These are phyloP conservation scores for Sparassis latifolia DNA, from an alignment of 1,284 basidiomycete genomes.

Conservation along the genomic window DNA sequence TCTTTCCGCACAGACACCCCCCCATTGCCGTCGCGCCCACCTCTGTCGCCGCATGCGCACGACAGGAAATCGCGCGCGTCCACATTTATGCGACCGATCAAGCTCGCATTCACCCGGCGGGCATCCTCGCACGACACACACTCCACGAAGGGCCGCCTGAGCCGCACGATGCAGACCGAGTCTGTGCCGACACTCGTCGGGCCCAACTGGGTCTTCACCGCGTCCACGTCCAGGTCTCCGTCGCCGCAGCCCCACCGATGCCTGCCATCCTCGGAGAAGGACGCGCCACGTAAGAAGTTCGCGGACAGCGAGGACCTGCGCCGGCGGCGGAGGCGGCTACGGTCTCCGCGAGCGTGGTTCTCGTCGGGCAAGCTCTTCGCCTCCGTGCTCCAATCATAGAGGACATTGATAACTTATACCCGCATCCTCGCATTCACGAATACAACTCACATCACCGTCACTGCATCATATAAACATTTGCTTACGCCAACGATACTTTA, in stretches of 20 bases:
- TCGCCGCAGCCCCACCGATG: conserved; percentile 20
- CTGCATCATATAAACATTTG: not conserved
- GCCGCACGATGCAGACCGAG: conserved; percentile 15
- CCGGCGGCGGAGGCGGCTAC: conserved; percentile 37
- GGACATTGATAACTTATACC: conserved; percentile 13
- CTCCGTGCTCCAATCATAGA: conserved; percentile 33
- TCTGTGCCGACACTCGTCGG: conserved; percentile 16
- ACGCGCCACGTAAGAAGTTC: conserved; percentile 5
- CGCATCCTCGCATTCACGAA: conserved; percentile 7
- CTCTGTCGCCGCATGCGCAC: conserved; percentile 9
- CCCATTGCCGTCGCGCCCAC: conserved; percentile 25
- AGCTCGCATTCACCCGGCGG: conserved; percentile 34
- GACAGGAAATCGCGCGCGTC: conserved; percentile 31
- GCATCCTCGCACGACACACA: conserved; percentile 23
- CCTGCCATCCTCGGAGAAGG: conserved; percentile 14
- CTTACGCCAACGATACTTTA: not conserved
- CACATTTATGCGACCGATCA: conserved; percentile 33
- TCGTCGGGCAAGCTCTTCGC: conserved; percentile 49
- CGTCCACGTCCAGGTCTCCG: conserved; percentile 22
- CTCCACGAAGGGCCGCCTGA: conserved; percentile 27
- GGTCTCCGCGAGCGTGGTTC: conserved; percentile 52
- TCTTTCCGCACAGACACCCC: conserved; percentile 17
- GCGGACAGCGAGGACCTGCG: conserved; percentile 18
- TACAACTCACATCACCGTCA: not conserved
- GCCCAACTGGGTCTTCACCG: conserved; percentile 25